These are phyloP conservation scores for Solanum chaucha DNA, from an alignment of 257 asterid species.

Conservation along the genomic window DNA sequence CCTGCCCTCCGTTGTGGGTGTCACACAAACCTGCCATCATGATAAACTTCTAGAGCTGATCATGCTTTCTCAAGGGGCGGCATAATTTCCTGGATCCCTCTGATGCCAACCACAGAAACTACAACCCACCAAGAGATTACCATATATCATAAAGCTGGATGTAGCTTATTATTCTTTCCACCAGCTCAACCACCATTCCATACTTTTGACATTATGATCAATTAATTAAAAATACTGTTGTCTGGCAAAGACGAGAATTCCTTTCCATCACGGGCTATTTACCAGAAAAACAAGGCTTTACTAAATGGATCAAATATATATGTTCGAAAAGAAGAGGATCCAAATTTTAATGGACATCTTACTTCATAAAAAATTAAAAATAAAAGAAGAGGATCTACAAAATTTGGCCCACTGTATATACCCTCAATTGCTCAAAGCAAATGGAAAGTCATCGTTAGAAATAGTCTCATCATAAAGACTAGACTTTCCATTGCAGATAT, in stretches of 20 bases:
- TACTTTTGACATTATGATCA: not conserved
- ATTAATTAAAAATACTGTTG: not conserved
- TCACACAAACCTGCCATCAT: not conserved
- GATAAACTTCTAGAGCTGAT: not conserved
- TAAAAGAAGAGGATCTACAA: not conserved
- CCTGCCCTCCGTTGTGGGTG: not conserved
- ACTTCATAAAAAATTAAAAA: not conserved
- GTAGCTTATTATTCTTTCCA: not conserved
- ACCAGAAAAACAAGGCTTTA: not conserved
- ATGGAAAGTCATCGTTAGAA: not conserved
- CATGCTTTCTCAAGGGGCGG: not conserved
- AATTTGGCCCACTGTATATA: not conserved
- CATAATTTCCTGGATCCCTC: not conserved
- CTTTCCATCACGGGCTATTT: not conserved
- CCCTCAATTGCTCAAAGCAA: not conserved
- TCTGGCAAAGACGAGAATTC: not conserved
- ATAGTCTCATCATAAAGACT: not conserved
- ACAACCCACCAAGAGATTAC: not conserved
- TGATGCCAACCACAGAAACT: not conserved
- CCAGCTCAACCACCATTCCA: not conserved
- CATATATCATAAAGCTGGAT: not conserved
- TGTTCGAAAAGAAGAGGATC: not conserved
- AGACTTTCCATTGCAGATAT: not conserved
- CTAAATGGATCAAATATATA: not conserved
- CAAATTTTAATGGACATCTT: not conserved